Conservation (phyloP, 179 eudicot genomes). For the Patellifolia procumbens region DNA sequence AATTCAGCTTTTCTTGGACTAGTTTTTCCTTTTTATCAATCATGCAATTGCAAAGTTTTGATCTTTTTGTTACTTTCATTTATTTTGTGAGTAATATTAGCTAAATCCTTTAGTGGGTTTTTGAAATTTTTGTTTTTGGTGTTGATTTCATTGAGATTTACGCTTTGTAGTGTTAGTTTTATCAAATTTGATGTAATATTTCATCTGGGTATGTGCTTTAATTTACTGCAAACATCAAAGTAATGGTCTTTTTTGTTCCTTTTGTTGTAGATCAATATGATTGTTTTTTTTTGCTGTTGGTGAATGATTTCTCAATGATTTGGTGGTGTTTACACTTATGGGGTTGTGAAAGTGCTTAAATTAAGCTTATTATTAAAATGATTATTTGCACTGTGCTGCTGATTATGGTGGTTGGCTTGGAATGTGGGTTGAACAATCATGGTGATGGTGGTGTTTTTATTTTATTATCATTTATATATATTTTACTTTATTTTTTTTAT, state of each 20-base stretch:
- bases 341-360: slow-evolving; percentile 19
- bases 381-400: slow-evolving; percentile 20
- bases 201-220: slow-evolving; percentile 29
- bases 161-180: not conserved
- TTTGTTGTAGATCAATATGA: not conserved
- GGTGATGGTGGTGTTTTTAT: not conserved
- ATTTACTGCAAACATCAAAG: slow-evolving; percentile 1
- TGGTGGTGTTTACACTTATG: slow-evolving; percentile 18
- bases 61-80: no score
- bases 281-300: not conserved
- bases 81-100: not conserved
- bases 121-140: not conserved
- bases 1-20: slow-evolving; percentile 11
- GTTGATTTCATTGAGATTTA: slow-evolving; percentile 28
- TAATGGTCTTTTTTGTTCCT: slow-evolving; percentile 19
- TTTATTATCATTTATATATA: not conserved
- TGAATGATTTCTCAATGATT: slow-evolving; percentile 26
- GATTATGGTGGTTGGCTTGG: slow-evolving; percentile 26
- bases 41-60: not conserved
- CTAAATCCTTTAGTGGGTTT: not conserved
- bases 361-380: slow-evolving; percentile 16
- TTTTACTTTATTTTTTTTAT: not conserved
- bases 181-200: slow-evolving; percentile 32
- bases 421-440: slow-evolving; percentile 24
- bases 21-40: not conserved